These are phyloP conservation scores for Annulohypoxylon bovei DNA, from an alignment of 495 filamentous ascomycete genomes.

Conservation along the genomic window DNA sequence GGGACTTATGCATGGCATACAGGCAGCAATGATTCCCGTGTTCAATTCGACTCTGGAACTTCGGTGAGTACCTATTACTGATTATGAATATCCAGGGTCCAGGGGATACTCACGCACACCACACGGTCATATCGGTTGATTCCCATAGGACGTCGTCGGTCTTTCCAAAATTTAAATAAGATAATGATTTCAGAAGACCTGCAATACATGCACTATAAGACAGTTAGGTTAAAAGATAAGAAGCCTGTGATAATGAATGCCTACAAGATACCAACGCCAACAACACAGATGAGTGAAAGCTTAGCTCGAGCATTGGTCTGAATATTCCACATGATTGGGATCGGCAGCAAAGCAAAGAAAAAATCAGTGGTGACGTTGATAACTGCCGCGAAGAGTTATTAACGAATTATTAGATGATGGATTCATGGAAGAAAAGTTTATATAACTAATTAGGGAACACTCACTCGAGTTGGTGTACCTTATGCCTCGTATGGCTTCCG, in stretches of 20 bases:
- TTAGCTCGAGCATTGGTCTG: constrained; percentile 56
- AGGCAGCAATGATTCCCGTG: constrained; percentile 22
- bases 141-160: constrained; percentile 60
- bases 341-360: constrained; percentile 54
- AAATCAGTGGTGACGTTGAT: constrained; percentile 58
- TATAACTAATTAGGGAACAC: not conserved
- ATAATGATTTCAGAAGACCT: constrained; percentile 57
- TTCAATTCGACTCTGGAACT: constrained; percentile 17
- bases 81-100: not conserved
- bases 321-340: constrained; percentile 58
- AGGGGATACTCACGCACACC: constrained; percentile 31
- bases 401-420: not conserved
- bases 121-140: constrained; percentile 49
- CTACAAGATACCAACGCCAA: constrained; percentile 59
- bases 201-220: constrained; percentile 54
- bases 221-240: not conserved
- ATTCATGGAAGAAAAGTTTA: not conserved
- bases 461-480: constrained; percentile 51
- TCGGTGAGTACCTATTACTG: not conserved
- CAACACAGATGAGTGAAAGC: constrained; percentile 52
- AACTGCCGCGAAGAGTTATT: constrained; percentile 41
- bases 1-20: constrained; percentile 14
- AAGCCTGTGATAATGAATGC: not conserved
- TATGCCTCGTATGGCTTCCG: constrained; percentile 43
- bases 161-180: constrained; percentile 50